These are phyloP conservation scores for Phaeosphaeriaceae sp. DNA, from an alignment of 2,329 filamentous ascomycete species.

Conservation along the genomic window DNA sequence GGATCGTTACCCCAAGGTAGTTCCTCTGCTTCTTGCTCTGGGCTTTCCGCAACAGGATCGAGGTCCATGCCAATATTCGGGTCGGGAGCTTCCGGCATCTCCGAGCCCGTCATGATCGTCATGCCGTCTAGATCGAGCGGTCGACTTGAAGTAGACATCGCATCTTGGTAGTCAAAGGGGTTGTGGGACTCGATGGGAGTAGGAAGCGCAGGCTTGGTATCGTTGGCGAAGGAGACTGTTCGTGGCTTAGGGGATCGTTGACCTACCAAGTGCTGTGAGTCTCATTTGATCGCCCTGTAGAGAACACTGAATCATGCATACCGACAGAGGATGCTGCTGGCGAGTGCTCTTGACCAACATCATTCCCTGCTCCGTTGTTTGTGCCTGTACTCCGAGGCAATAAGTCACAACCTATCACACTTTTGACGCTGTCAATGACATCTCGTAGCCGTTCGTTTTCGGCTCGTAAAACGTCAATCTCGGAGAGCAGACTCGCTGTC, in stretches of 20 bases:
- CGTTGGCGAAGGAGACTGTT: slow-evolving; percentile 20
- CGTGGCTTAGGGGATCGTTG: slow-evolving; percentile 28
- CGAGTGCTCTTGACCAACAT: slow-evolving; percentile 15
- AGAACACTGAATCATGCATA: slow-evolving; percentile 25
- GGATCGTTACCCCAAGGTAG: slow-evolving; percentile 21
- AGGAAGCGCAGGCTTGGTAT: slow-evolving; percentile 20
- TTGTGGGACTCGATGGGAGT: slow-evolving; percentile 15
- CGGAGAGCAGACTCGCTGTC: slow-evolving; percentile 38
- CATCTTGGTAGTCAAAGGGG: slow-evolving; percentile 21
- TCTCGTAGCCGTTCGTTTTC: slow-evolving; percentile 45
- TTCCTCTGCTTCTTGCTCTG: slow-evolving; percentile 15
- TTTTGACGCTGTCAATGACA: slow-evolving; percentile 45
- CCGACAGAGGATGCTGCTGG: slow-evolving; percentile 30
- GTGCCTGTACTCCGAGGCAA: slow-evolving; percentile 15
- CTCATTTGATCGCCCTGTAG: slow-evolving; percentile 8
- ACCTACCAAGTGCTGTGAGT: slow-evolving; percentile 35
- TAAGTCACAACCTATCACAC: slow-evolving; percentile 34
- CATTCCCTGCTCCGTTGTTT: slow-evolving; percentile 7
- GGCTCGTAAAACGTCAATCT: slow-evolving; percentile 39
- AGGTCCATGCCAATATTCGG: slow-evolving; percentile 14
- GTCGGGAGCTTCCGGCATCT: slow-evolving; percentile 7
- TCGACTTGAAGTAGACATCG: slow-evolving; percentile 5
- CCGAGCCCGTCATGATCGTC: slow-evolving; percentile 24
- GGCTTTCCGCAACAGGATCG: slow-evolving; percentile 18
- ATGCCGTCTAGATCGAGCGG: slow-evolving; percentile 43